Conservation (phyloP, 2,329 filamentous ascomycete species). For the Penicillium brasilianum region DNA sequence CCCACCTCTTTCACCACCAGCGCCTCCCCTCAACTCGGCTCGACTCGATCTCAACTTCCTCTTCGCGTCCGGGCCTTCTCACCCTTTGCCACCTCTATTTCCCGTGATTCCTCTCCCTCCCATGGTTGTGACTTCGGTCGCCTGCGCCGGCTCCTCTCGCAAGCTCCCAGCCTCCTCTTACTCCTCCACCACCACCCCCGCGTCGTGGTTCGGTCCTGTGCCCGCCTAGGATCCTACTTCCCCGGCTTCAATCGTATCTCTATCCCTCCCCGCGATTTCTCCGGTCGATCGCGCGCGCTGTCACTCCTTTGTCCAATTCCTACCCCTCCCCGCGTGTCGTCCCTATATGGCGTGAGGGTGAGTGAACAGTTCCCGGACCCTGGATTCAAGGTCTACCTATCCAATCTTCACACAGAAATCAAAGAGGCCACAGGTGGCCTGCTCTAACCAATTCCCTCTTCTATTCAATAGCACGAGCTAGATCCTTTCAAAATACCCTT, state of each 20-base stretch:
- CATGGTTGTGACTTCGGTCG: slow-evolving; percentile 10
- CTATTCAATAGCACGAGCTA: background rate
- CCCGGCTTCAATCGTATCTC: slow-evolving; percentile 3
- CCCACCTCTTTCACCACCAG: slow-evolving; percentile 24
- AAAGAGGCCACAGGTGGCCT: background rate
- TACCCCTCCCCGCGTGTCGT: slow-evolving; percentile 14
- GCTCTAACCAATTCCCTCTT: slow-evolving; percentile 11
- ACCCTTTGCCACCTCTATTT: slow-evolving; percentile 12
- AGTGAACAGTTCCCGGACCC: slow-evolving; percentile 18
- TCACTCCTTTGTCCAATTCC: slow-evolving; percentile 1
- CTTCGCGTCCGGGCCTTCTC: slow-evolving; percentile 41
- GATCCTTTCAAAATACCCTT: background rate
- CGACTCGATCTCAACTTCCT: slow-evolving; percentile 23
- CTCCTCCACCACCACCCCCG: slow-evolving; percentile 16
- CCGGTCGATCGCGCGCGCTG: background rate
- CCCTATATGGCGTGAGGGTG: slow-evolving; percentile 31
- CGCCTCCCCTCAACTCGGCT: slow-evolving; percentile 7
- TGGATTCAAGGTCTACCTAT: slow-evolving; percentile 1
- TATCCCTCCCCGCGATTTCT: slow-evolving; percentile 2
- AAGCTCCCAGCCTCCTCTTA: slow-evolving; percentile 18
- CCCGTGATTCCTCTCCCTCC: slow-evolving; percentile 3
- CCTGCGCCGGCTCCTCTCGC: slow-evolving; percentile 14
- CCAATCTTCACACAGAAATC: background rate
- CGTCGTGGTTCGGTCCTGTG: slow-evolving; percentile 19
- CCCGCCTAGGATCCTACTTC: slow-evolving; percentile 19